These are phyloP conservation scores for Cicer chorassanicum DNA, from an alignment of 306 rosid species.

Conservation along the genomic window DNA sequence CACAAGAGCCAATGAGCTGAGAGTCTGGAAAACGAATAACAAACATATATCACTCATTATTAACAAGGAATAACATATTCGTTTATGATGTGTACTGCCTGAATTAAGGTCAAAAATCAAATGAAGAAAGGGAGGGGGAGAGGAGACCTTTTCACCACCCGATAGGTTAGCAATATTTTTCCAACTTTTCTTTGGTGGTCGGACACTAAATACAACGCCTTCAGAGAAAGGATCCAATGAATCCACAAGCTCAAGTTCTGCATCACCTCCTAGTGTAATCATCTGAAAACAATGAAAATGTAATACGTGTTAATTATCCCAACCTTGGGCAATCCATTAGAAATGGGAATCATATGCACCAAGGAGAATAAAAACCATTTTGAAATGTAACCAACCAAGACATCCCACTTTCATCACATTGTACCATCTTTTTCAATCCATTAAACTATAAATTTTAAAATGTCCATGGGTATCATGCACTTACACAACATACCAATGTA, in stretches of 20 bases:
- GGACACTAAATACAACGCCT: slow-evolving; percentile 96
- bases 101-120: neutral
- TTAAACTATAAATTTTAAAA: too few species aligned
- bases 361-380: neutral
- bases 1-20: slow-evolving; percentile 96
- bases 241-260: slow-evolving; percentile 96
- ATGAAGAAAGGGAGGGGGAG: neutral
- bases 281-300: slow-evolving; percentile 57
- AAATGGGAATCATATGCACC: neutral
- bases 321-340: neutral
- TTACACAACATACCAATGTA: too few species aligned
- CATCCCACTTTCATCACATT: too few species aligned
- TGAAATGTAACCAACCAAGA: neutral
- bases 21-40: slow-evolving; percentile 67
- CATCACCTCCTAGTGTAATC: slow-evolving; percentile 99
- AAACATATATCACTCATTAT: slow-evolving; percentile 21
- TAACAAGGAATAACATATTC: neutral
- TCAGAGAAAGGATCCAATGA: slow-evolving; percentile 98
- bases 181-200: slow-evolving; percentile 99
- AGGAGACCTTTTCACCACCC: slow-evolving; percentile 93
- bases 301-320: neutral
- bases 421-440: too few species aligned
- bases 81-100: slow-evolving; percentile 5
- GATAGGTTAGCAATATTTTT: slow-evolving; percentile 96
- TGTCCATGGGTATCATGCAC: too few species aligned